Percentiles rank a stretch among this genome's conserved stretches.
These are phyloP conservation scores for Moelleriella libera DNA, from an alignment of 2,329 filamentous ascomycete genomes.

Conservation along the genomic window DNA sequence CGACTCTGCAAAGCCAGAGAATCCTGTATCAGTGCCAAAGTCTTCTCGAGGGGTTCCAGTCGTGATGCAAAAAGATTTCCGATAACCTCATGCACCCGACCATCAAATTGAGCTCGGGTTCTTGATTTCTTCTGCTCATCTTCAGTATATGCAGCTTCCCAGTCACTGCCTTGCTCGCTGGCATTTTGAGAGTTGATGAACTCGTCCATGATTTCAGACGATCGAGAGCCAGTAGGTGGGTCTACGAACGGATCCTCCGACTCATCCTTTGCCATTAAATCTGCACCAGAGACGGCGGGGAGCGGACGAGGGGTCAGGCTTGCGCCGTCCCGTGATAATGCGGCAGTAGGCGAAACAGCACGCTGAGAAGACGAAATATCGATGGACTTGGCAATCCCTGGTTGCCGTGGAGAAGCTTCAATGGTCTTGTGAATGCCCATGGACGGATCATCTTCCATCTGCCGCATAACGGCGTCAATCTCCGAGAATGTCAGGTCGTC, in stretches of 20 bases:
- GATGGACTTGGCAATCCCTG: slow-evolving; percentile 14
- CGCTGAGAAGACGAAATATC: slow-evolving; percentile 13
- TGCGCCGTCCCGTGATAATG: slow-evolving; percentile 53
- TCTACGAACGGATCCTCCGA: slow-evolving; percentile 51
- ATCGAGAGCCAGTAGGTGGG: slow-evolving; percentile 29
- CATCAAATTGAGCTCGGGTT: slow-evolving; percentile 71
- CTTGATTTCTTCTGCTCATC: slow-evolving; percentile 74
- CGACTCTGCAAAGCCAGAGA: slow-evolving; percentile 45
- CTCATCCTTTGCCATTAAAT: slow-evolving; percentile 35
- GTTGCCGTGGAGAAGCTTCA: slow-evolving; percentile 28
- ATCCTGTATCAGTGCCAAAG: slow-evolving; percentile 62
- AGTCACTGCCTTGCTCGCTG: slow-evolving; percentile 62
- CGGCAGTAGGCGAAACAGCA: background rate
- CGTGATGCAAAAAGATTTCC: slow-evolving; percentile 62
- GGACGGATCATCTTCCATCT: slow-evolving; percentile 59
- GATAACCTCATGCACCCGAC: slow-evolving; percentile 76
- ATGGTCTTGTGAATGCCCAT: slow-evolving; percentile 56
- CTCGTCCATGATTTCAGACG: slow-evolving; percentile 32
- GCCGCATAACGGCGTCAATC: slow-evolving; percentile 84
- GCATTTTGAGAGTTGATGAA: slow-evolving; percentile 30
- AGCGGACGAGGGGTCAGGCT: slow-evolving; percentile 57
- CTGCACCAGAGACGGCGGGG: slow-evolving; percentile 27
- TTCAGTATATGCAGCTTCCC: slow-evolving; percentile 76
- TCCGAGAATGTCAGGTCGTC: slow-evolving; percentile 55
- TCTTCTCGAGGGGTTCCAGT: slow-evolving; percentile 67